Base-by-base conservation (phyloP, 2,329 filamentous ascomycete species). In the Penicillium sp. region DNA sequence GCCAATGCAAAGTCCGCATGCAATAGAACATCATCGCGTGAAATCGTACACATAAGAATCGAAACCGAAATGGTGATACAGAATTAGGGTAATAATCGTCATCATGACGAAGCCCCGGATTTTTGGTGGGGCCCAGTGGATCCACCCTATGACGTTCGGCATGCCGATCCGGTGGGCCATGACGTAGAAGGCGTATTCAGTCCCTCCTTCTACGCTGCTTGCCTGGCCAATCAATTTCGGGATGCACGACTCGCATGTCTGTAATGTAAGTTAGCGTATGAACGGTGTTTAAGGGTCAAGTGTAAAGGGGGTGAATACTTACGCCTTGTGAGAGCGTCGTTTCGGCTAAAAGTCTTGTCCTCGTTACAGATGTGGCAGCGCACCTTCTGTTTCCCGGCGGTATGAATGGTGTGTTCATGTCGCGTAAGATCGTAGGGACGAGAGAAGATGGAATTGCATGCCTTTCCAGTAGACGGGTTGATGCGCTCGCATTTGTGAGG, bases 361-460 rank as follows among this genome's bases (percentile, higher is more conserved):
- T 97, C 92, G 1, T 90, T 92, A 75, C 94, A 99, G 45, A 96
- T 77, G 58, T 92, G 87, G 74, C 94, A 99, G 42, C 91, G 87
- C 7, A 97, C 92, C 79, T 97, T 97, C 72, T 92, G 87, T 80
- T 97, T 97, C 66, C 90, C 86, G 1, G 87, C 88, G 65, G 97
- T 97, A 81, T 97, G 94, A 60, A 97, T 97, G 0, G 94, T 97
- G 62, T 97, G 93, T 72, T 99, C 94, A 70, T 99, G 94, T 21
- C 94, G 83, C 0, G 94, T 99, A 48, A 99, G 81, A 73, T 99
- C 94, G 79, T 99, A 99, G 1, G 94, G 94, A 18, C 94, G 82
- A 1, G 93, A 97, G 75, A 99, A 97, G 50, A 96, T 81, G 0
- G 92, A 95, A 71, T 90, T 93, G 82, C 94, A 97, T 0, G 92